Conservation (phyloP, 2,329 filamentous ascomycete genomes). For the Cordyceps tenuipes region DNA sequence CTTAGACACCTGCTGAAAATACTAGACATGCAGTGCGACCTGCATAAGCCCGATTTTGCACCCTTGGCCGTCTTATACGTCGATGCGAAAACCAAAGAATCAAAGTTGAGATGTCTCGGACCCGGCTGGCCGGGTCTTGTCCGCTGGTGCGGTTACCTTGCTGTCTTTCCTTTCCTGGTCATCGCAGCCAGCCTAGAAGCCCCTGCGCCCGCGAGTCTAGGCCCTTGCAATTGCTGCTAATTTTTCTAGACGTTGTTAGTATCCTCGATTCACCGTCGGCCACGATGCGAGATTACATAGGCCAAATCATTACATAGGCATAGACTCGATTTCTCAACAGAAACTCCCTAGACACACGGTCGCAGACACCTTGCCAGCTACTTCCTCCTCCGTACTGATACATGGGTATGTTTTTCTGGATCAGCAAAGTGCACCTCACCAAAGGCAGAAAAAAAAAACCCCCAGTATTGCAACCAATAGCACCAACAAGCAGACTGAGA, state of each 20-base stretch:
- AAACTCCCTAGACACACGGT: neutral
- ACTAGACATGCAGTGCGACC: neutral
- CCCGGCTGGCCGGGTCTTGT: neutral
- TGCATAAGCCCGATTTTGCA: neutral
- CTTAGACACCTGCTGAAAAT: neutral
- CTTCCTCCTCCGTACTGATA: neutral
- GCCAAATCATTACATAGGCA: neutral
- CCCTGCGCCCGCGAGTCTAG: constrained; percentile 4
- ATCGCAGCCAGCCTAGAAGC: neutral
- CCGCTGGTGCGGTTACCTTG: neutral
- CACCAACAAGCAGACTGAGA: neutral
- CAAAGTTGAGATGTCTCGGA: constrained; percentile 2
- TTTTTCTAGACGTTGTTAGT: neutral
- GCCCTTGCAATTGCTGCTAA: neutral
- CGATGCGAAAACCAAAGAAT: neutral
- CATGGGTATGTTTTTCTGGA: neutral
- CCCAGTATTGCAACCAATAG: neutral
- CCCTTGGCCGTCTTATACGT: neutral
- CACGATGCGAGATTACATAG: neutral
- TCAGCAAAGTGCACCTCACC: too few species aligned
- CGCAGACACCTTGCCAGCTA: neutral
- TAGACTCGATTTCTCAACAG: neutral
- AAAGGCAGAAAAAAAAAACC: neutral
- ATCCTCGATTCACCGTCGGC: neutral
- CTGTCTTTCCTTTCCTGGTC: neutral